Conservation (phyloP, 352 stramenopile species). For the Phytophthora niederhauseri region DNA sequence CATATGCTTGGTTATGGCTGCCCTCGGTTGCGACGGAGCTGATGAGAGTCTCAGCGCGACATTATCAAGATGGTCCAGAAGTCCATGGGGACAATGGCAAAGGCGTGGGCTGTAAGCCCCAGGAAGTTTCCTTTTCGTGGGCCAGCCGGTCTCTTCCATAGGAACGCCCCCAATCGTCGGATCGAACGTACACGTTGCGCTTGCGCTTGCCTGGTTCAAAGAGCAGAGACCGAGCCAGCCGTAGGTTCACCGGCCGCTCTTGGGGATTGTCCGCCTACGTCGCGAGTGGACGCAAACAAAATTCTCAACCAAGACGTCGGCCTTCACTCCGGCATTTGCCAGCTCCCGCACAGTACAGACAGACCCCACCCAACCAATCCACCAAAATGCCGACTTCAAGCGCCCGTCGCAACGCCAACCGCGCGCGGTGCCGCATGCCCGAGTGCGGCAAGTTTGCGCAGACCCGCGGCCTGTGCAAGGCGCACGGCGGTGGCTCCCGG, state of each 20-base stretch:
- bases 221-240: constrained; percentile 7
- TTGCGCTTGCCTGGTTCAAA: constrained; percentile 29
- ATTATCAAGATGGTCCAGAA: constrained; percentile 12
- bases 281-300: constrained; percentile 33
- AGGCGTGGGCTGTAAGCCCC: constrained; percentile 14
- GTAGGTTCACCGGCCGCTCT: constrained; percentile 6
- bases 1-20: constrained; percentile 31
- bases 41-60: constrained; percentile 15
- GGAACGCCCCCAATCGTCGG: constrained; percentile 25
- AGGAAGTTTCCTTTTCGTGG: too few species aligned
- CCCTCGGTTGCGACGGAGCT: constrained; percentile 1
- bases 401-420: constrained; percentile 62
- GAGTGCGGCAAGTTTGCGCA: constrained; percentile 82
- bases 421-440: constrained; percentile 67
- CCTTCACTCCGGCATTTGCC: constrained; percentile 27
- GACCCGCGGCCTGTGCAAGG: constrained; percentile 78
- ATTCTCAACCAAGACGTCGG: constrained; percentile 22
- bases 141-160: too few species aligned
- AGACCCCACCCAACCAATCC: constrained; percentile 14
- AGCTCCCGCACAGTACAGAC: constrained; percentile 18
- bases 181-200: constrained; percentile 35
- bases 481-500: constrained; percentile 79
- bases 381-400: constrained; percentile 33
- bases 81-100: constrained; percentile 23
- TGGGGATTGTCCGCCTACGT: constrained; percentile 24